Percentiles rank a stretch among this genome's conserved stretches.
These are phyloP conservation scores for Cochlearia excelsa DNA, from an alignment of 345 rosid species.

Conservation along the genomic window DNA sequence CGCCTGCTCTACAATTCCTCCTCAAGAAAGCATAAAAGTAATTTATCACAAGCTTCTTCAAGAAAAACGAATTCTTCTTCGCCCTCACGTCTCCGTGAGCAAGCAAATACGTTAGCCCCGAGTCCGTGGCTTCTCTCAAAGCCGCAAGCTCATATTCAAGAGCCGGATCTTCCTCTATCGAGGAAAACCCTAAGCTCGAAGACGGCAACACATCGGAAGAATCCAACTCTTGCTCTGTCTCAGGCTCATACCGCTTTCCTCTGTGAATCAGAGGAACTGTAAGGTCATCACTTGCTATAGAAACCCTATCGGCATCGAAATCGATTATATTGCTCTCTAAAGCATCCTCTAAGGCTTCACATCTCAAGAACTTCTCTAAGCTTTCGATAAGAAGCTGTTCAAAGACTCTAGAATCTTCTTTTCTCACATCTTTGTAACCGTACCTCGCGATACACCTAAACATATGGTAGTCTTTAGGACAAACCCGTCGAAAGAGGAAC, in stretches of 20 bases:
- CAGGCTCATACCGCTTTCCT: constrained; percentile 24
- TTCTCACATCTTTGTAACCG: constrained; percentile 83
- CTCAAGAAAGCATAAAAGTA: constrained; percentile 85
- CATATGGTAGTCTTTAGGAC: constrained; percentile 93
- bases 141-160: constrained; percentile 81
- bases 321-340: constrained; percentile 55
- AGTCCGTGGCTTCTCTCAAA: constrained; percentile 73
- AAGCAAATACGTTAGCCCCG: constrained; percentile 80
- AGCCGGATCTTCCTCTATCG: constrained; percentile 64
- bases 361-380: constrained; percentile 74
- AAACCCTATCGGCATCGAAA: constrained; percentile 45
- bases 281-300: constrained; percentile 52
- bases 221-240: constrained; percentile 36
- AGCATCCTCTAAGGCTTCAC: constrained; percentile 76
- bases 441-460: constrained; percentile 86
- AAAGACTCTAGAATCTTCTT: constrained; percentile 76
- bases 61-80: constrained; percentile 67
- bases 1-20: constrained; percentile 81
- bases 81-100: constrained; percentile 82
- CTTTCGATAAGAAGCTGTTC: constrained; percentile 81
- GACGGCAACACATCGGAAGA: constrained; percentile 46
- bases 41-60: constrained; percentile 87
- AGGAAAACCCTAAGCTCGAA: constrained; percentile 41
- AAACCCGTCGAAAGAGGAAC: constrained; percentile 80
- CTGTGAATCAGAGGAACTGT: constrained; percentile 53